phyloP scores from a whole-genome alignment of 2,329 filamentous ascomycete genomes.

The Epichloe typhina region DNA sequence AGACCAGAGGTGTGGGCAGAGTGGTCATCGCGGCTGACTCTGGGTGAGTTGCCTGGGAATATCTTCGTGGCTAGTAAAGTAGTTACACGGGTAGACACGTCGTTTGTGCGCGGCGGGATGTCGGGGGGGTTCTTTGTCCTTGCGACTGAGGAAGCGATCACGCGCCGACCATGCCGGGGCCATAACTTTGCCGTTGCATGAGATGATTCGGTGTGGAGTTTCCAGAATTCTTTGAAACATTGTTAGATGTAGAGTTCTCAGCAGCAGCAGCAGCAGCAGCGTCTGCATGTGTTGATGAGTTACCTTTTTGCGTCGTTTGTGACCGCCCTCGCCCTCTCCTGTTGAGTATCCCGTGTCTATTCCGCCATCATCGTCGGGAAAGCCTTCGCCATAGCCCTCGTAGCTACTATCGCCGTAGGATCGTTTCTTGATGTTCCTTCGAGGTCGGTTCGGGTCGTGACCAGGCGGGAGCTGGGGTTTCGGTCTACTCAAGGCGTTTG shows the following conservation, averaged over 20 bases:
- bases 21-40: not conserved
- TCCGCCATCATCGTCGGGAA: constrained; percentile 50
- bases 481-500: constrained; percentile 21
- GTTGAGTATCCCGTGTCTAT: constrained; percentile 53
- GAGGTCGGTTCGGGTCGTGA: constrained; percentile 42
- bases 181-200: constrained; percentile 40
- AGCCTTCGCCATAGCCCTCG: constrained; percentile 62
- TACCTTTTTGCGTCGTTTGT: constrained; percentile 56
- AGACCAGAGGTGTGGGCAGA: not conserved
- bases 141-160: constrained; percentile 18
- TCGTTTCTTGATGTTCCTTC: constrained; percentile 58
- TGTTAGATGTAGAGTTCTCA: constrained; percentile 10
- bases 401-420: constrained; percentile 64
- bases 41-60: not conserved
- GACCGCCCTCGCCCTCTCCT: constrained; percentile 53
- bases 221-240: constrained; percentile 30
- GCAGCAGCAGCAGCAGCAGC: not conserved
- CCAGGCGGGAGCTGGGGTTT: constrained; percentile 25
- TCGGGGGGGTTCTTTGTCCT: not conserved
- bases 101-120: not conserved
- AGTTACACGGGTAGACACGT: not conserved
- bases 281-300: constrained; percentile 1
- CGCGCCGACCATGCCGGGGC: constrained; percentile 44
- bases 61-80: not conserved
- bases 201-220: constrained; percentile 29